Evolutionary conservation across 1,284 basidiomycete genomes (phyloP), one percentile per base, ranked within the genome.

Genomic region (Somion occarium): DNA sequence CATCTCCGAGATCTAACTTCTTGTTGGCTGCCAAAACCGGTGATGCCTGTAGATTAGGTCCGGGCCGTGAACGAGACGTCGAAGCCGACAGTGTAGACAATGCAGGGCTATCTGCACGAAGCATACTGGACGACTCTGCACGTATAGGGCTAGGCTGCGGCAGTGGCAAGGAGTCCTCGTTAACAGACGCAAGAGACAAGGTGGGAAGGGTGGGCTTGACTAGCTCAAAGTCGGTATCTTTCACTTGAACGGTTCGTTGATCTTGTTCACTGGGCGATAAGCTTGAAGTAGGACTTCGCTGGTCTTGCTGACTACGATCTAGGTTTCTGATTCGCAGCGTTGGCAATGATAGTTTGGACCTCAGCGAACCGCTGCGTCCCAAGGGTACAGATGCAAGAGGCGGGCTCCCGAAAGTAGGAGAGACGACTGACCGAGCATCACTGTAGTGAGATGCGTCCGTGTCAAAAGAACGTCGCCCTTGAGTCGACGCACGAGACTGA

Each of bases 211-310:
- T 73, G 0, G 87, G 88, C 22, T 77, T 73, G 38, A 91, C 73
- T 20, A 90, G 75, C 67, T 90, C 86, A 59, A 91, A 91, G 61
- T 90, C 88, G 72, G 83, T 84, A 59, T 90, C 83, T 60, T 87
- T 71, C 9, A 90, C 83, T 51, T 89, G 86, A 5, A 91, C 75
- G 1, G 69, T 78, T 56, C 79, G 72, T 30, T 70, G 68, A 19
- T 69, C 68, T n/a, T n/a, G n/a, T 50, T 61, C 66, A 63, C 53
- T 70, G 43, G 38, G 65, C 53, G 68, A 73, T 11, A 74, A 65
- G n/a, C 80, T 75, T 15, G 58, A 42, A 9, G 58, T 64, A 12
- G 65, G 65, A 45, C 65, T 65, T 23, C 54, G 56, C 19, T 55
- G 51, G 11, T 57, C 54, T 5, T 38, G 22, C 5, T 12, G 22